Evolutionary conservation across 441 rosid species (phyloP).

Genomic region (Viola pubescens): DNA sequence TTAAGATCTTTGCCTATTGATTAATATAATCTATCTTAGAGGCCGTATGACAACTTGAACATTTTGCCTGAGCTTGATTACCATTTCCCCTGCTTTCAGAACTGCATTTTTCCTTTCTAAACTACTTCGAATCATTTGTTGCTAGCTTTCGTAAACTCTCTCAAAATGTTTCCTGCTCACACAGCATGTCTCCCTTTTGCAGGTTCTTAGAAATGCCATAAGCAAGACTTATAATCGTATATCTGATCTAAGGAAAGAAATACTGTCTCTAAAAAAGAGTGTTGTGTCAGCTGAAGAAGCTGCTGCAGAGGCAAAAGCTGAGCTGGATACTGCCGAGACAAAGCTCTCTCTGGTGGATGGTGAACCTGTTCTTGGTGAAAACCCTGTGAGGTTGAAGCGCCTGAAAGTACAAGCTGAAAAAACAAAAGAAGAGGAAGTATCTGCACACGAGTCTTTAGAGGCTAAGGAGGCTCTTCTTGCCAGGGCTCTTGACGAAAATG

Average conservation of each 20-base stretch:
- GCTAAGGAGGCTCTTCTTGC: conserved; percentile 91
- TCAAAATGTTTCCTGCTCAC: conserved; percentile 1
- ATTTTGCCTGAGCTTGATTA: not conserved
- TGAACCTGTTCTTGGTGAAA: conserved; percentile 88
- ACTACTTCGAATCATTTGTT: conserved; percentile 2
- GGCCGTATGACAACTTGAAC: not conserved
- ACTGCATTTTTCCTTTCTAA: not conserved
- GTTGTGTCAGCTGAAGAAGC: conserved; percentile 66
- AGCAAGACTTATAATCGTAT: conserved; percentile 89
- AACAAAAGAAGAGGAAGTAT: conserved; percentile 55
- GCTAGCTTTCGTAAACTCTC: not conserved
- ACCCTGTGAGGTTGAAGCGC: conserved; percentile 74
- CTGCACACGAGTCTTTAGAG: conserved; percentile 62
- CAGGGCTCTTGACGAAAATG: conserved; percentile 77
- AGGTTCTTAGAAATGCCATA: conserved; percentile 91
- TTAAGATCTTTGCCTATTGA: not conserved
- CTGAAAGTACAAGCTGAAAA: conserved; percentile 66
- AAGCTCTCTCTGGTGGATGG: conserved; percentile 83
- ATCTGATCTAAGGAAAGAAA: conserved; percentile 86
- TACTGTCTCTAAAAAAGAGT: conserved; percentile 55
- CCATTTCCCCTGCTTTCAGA: conserved; percentile 1
- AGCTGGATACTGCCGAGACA: conserved; percentile 72
- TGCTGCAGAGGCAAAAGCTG: conserved; percentile 62
- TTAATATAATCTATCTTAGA: not conserved
- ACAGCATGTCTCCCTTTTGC: conserved; percentile 13